Evolutionary conservation across 768 basidiomycete genomes (phyloP).

Genomic region (Russula sp.): DNA sequence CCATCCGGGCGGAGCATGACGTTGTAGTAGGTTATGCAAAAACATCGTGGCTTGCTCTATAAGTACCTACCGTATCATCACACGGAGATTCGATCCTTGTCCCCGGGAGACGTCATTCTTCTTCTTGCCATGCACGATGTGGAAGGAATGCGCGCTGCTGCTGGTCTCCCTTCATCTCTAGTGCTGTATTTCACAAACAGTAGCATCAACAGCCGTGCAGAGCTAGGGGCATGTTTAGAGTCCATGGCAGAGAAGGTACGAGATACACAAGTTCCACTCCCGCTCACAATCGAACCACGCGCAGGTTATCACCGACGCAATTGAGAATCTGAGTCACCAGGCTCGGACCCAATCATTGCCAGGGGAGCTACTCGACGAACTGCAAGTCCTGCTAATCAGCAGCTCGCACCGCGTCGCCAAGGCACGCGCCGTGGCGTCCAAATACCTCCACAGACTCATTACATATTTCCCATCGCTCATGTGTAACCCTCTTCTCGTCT

Average conservation of each 20-base stretch:
- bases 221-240: conserved; percentile 73
- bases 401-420: conserved; percentile 80
- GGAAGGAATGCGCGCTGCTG: conserved; percentile 77
- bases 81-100: conserved; percentile 64
- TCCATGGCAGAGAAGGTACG: conserved; percentile 76
- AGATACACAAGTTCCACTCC: not conserved
- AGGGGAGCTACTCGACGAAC: conserved; percentile 55
- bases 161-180: conserved; percentile 73
- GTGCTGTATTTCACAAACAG: conserved; percentile 85
- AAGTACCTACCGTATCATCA: conserved; percentile 58
- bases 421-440: conserved; percentile 73
- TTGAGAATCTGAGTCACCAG: conserved; percentile 60
- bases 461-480: conserved; percentile 91
- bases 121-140: conserved; percentile 80
- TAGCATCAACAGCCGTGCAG: conserved; percentile 64
- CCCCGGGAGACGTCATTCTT: conserved; percentile 80
- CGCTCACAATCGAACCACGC: not conserved
- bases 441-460: conserved; percentile 78
- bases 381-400: conserved; percentile 64
- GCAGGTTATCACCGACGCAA: conserved; percentile 74
- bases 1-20: not conserved
- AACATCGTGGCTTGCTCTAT: conserved; percentile 57
- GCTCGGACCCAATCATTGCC: conserved; percentile 79
- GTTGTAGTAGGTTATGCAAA: conserved; percentile 51
- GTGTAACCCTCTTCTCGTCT: conserved; percentile 84